Base-by-base conservation (phyloP, 2,329 filamentous ascomycete genomes). In the Tothia fuscella region DNA sequence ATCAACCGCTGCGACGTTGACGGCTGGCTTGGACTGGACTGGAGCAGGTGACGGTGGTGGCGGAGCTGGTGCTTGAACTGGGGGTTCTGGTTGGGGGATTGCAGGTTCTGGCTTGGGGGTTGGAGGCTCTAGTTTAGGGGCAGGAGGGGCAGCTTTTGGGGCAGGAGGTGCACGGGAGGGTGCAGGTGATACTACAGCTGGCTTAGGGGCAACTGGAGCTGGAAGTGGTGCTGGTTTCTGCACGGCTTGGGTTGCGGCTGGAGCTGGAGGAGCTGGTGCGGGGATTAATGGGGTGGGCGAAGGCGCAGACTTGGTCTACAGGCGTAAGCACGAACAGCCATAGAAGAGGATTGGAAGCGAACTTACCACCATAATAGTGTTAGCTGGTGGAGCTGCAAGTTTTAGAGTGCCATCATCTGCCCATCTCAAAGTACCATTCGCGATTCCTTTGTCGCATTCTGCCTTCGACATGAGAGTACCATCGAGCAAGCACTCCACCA, bases 401-500 rank as follows among this genome's bases (percentile, higher is more conserved):
- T 47, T 32, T n/a, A 64, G 54, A 22, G 51, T 73, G 49, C 76
- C 74, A 34, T 81, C 66, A 37, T 82, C 65, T 35, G 80, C 68
- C 65, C 77, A 91, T 46, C 68, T 60, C 34, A 76, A 57, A 35
- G 74, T 72, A 40, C 86, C 82, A 47, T 80, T 72, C 44, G 71
- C 64, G 51, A 96, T 71, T 49, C 86, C 85, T 42, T 74, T 57
- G 63, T 80, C 71, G 41, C 86, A 86, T 46, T 86, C 72, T 0
- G 72, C 61, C 46, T 72, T 62, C 41, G 68, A 66, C 50, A 93
- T 71, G 25, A 65, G 48, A 54, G 77, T 52, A 46, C 79, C 80
- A 46, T 81, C 74, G 41, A 88, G 66, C 56, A 80, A 71, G 63
- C 88, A 95, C 43, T 34, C 38, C 5, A 43, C 17, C 19, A 80